Base-by-base conservation (phyloP, 1,139 yeast species). In the Barnettozyma hawaiiensis region DNA sequence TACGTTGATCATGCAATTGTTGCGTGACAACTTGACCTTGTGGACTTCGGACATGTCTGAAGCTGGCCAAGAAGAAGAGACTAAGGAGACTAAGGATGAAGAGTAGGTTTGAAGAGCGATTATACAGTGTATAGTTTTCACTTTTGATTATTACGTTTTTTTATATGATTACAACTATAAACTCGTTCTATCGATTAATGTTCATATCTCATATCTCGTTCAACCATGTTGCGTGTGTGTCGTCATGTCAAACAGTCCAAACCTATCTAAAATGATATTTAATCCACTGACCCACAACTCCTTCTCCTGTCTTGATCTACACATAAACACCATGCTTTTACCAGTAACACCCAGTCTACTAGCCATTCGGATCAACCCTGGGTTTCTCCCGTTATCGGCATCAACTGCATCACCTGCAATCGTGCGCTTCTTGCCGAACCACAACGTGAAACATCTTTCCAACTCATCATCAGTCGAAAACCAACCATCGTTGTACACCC, bases 11-110 rank as follows among this genome's bases (percentile, higher is more conserved):
- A 92, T 92, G 97, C 97, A 92, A 78, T 81, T 92, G 69, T 80
- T 92, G 69, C 85, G 97, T 73, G 97, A 92, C 73, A 92, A 92
- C 79, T 78, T 92, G 73, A 90, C 97, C 58, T 81, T 90, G 73
- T 92, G 98, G 98, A 90, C 97, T 57, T 80, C 85, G 41, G 97
- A 90, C 66, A 85, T 87, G 85, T 81, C 95, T 45, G 96, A 87
- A 69, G 81, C 89, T 53, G 89, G 77, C 47, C 78, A 75, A 57
- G 79, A 74, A 48, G 77, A 73, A 49, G 56, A 57, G 39, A 51
- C 81, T 57, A 75, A 76, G 54, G 81, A 77, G 42, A 66, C 65
- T 45, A 67, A 62, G 45, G 68, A 69, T 51, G 64, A 62, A 37
- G 59, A 56, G 34, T 44, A 44, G 52, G 55, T 47, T 57, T 60